Conservation (phyloP, 352 stramenopile species). For the Pythium coloratum region DNA sequence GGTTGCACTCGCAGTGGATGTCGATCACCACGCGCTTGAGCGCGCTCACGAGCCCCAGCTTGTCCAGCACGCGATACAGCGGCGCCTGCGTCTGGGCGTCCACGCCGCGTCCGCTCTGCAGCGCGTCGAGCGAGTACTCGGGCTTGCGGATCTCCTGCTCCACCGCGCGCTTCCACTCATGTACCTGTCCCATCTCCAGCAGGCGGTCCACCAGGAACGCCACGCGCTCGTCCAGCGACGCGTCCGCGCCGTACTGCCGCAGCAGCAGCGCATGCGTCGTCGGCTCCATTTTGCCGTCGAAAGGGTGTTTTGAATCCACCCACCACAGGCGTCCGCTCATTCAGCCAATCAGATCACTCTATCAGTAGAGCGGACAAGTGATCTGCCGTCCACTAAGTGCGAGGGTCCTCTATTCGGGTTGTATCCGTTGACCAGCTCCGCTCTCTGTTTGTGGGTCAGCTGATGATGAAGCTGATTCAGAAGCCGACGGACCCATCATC, state of each 20-base stretch:
- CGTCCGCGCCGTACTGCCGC: conserved; percentile 23
- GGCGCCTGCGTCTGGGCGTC: conserved; percentile 36
- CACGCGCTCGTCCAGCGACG: conserved; percentile 49
- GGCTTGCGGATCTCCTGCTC: conserved; percentile 46
- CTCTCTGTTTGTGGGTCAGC: conserved; percentile 1
- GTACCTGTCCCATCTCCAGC: conserved; percentile 37
- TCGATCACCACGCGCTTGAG: conserved; percentile 66
- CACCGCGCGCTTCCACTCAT: conserved; percentile 56
- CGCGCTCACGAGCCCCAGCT: conserved; percentile 46
- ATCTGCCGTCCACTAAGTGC: background rate
- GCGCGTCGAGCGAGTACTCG: conserved; percentile 47
- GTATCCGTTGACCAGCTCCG: background rate
- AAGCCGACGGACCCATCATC: conserved; percentile 5
- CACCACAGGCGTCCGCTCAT: background rate
- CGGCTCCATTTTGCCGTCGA: background rate
- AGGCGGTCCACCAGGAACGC: conserved; percentile 51
- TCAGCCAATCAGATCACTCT: conserved; percentile 10
- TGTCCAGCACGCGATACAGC: conserved; percentile 52
- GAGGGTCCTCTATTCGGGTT: background rate
- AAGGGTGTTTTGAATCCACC: conserved; percentile 6
- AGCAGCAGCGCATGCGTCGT: background rate
- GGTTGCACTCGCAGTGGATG: conserved; percentile 48
- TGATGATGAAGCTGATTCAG: conserved; percentile 8
- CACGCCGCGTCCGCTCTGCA: conserved; percentile 27
- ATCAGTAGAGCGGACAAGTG: background rate